Evolutionary conservation across 768 basidiomycete genomes (phyloP), one percentile per base, ranked within the genome.

Genomic region (Tulasnella sp.): DNA sequence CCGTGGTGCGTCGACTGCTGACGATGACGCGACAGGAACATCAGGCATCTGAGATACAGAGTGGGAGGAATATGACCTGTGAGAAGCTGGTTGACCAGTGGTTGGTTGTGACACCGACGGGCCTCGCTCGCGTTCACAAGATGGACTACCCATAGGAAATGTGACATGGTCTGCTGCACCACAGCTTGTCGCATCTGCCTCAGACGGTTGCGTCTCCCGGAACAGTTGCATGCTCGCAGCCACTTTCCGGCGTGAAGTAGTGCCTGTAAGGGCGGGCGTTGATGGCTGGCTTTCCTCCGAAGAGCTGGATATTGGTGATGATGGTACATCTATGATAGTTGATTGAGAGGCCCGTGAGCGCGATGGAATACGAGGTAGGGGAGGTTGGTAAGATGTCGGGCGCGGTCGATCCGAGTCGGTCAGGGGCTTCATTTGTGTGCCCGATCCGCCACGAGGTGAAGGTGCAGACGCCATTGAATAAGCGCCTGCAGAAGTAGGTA

Each of bases 211-310:
- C 0, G 86, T 83, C 72, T 88, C 85, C 66, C 85, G 88, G 76
- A 91, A 91, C 10, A 91, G 76, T 65, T 88, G 83, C 10, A 91
- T 75, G 4, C 84, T 82, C 10, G 84, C 87, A 1, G 88, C 88
- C 30, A 91, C 88, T 69, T 91, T 91, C 65, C 88, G 81, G 29
- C 86, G 64, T 15, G 60, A 59, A 7, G 53, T 27, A 0, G 59
- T 26, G 23, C 63, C 44, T 23, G 63, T 29, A 4, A 51, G 49
- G 13, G 44, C 23, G 29, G 60, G 56, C 17, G 56, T 58, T n/a
- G 55, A 41, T n/a, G 32, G 41, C 15, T 30, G 32, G 13, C 51
- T 41, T 2, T 41, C 51, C 21, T 30, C 32, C 30, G 51, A 53
- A 23, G 51, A 56, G 26, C 38, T 42, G 15, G 55, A 56, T 21